Evolutionary conservation across 768 basidiomycete genomes (phyloP).

Genomic region (Gelatoporia subvermispora): DNA sequence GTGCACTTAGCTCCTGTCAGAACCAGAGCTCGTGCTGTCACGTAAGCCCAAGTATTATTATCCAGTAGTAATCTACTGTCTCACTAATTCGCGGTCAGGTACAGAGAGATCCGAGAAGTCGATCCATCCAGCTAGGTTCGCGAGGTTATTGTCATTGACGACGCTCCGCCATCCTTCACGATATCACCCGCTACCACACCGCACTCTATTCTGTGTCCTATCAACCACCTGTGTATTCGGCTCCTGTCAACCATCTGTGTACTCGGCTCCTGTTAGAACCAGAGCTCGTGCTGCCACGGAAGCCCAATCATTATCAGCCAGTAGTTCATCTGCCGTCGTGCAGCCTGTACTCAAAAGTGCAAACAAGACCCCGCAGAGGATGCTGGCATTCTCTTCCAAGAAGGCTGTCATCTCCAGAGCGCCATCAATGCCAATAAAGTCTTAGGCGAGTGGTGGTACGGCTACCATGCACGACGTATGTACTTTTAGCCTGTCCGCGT

Average conservation of each 20-base stretch:
- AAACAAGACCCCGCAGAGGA: slow-evolving; percentile 75
- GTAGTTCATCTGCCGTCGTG: slow-evolving; percentile 56
- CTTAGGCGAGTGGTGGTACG: slow-evolving; percentile 64
- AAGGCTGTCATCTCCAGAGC: slow-evolving; percentile 54
- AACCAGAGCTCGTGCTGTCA: slow-evolving; percentile 81
- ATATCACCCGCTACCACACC: slow-evolving; percentile 63
- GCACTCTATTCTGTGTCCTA: slow-evolving; percentile 73
- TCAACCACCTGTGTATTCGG: slow-evolving; percentile 71
- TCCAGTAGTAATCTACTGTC: no score
- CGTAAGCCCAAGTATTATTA: slow-evolving; percentile 77
- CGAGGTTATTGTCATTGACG: slow-evolving; percentile 90
- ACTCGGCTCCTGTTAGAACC: no score
- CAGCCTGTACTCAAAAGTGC: slow-evolving; percentile 77
- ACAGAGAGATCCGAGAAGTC: slow-evolving; percentile 85
- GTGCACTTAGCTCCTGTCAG: slow-evolving; percentile 70
- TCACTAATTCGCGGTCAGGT: no score
- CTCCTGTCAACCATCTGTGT: no score
- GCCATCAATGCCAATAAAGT: slow-evolving; percentile 47
- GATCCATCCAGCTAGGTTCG: slow-evolving; percentile 72
- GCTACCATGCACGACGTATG: slow-evolving; percentile 65
- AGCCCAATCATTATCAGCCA: slow-evolving; percentile 70
- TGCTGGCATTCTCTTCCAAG: slow-evolving; percentile 63
- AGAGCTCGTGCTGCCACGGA: slow-evolving; percentile 84
- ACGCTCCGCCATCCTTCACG: slow-evolving; percentile 82
- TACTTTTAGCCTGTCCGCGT: slow-evolving; percentile 19